Base-by-base conservation (phyloP, 768 basidiomycete species). In the Tulasnella sp. region DNA sequence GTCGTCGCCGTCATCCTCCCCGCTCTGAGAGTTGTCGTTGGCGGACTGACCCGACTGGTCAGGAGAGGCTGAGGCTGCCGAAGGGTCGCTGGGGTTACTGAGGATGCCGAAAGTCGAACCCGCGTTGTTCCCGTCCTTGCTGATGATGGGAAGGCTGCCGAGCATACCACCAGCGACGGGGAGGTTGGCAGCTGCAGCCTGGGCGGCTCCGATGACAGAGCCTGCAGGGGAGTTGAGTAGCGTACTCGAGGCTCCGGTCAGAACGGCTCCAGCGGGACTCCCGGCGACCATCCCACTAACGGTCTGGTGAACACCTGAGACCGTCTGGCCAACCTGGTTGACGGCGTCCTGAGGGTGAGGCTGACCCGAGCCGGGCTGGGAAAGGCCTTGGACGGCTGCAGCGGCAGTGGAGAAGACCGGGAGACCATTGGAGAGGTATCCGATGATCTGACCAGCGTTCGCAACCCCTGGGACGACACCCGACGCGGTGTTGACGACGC, bases 281-380 rank as follows among this genome's bases (percentile, higher is more conserved):
- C 48, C 48, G 60, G 60, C 60, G 11, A 64, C n/a, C n/a, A 64
- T 64, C n/a, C 60, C 60, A 64, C 60, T 64, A 28, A 64, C n/a
- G 12, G 60, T 64, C 60, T 64, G 60, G 14, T n/a, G 60, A 64
- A 31, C 28, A 7, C 60, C 60, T 12, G 60, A n/a, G 60, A 64
- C 60, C 12, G 60, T 28, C n/a, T 64, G 60, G 60, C 60, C 60
- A 24, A 64, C 22, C 24, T 64, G 60, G n/a, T 11, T 9, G n/a
- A 50, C 22, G 18, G 18, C 48, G 48, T 50, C 48, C 48, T 18
- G 48, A 50, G 48, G 48, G 5, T 50, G 48, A 16, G 22, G 12
- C 16, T 50, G 48, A 22, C 18, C 48, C 2, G 48, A 50, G 11
- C 12, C 48, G 16, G 60, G n/a, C 11, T 31, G 60, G 31, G 60